Conservation (phyloP, 768 basidiomycete species). For the Suillus variegatus region DNA sequence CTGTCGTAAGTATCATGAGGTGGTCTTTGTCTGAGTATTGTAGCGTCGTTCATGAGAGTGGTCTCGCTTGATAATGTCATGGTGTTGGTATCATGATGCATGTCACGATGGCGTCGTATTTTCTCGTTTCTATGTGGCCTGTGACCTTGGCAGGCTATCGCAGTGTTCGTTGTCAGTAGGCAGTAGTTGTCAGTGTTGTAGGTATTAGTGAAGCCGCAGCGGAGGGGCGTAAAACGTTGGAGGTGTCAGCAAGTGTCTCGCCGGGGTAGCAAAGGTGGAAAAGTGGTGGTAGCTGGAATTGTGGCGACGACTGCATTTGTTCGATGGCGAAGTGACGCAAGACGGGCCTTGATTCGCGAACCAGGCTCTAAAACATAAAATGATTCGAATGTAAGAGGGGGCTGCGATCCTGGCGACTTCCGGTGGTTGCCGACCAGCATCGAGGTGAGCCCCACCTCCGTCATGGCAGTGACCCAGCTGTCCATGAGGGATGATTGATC, state of each 20-base stretch:
- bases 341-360: not conserved
- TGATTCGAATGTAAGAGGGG: not conserved
- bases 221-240: not conserved
- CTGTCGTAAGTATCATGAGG: not conserved
- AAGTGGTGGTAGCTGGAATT: not conserved
- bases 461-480: not conserved
- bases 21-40: not conserved
- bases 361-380: not conserved
- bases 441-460: not conserved
- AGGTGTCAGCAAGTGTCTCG: not conserved
- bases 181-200: not conserved
- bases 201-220: not conserved
- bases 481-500: not conserved
- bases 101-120: not conserved
- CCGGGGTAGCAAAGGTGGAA: not conserved
- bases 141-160: not conserved
- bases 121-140: not conserved
- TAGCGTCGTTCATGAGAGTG: not conserved
- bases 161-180: not conserved
- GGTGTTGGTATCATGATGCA: not conserved
- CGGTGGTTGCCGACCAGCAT: not conserved
- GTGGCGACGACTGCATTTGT: not conserved
- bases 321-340: not conserved
- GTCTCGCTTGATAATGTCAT: not conserved
- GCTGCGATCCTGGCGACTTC: not conserved